These are phyloP conservation scores for Sedum album DNA, from an alignment of 164 flowering plant genomes.

Conservation along the genomic window DNA sequence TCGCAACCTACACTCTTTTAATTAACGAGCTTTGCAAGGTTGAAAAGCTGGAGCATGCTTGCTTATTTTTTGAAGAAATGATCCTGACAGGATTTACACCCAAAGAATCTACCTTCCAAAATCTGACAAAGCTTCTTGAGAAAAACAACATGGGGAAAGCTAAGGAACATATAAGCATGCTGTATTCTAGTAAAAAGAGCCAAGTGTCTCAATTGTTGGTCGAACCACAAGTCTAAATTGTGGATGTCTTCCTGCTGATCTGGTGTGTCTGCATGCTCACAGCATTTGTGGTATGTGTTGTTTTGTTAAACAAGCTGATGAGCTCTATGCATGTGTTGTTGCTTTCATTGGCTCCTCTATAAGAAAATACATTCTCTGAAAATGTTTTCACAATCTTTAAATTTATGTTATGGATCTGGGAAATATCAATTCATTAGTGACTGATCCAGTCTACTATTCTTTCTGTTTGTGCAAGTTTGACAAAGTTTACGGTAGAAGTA, in stretches of 20 bases:
- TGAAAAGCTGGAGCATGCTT: slow-evolving; percentile 43
- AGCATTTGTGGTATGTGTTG: not conserved
- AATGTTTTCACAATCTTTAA: too few relatives aligned
- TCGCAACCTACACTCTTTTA: slow-evolving; percentile 42
- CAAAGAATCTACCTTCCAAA: not conserved
- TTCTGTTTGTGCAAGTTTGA: too few relatives aligned
- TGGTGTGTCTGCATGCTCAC: not conserved
- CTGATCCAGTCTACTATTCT: too few relatives aligned
- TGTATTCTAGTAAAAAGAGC: not conserved
- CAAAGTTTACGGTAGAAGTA: too few relatives aligned
- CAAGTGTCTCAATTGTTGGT: not conserved
- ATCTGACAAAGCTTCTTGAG: not conserved
- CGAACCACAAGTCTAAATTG: not conserved
- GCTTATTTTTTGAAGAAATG: slow-evolving; percentile 48
- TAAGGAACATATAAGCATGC: not conserved
- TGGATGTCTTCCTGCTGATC: not conserved
- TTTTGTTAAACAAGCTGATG: slow-evolving; percentile 13
- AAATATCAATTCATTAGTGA: too few relatives aligned
- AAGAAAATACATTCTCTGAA: too few relatives aligned
- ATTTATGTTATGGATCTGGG: too few relatives aligned
- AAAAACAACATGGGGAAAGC: slow-evolving; percentile 3
- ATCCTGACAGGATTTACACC: slow-evolving; percentile 44
- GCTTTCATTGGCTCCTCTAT: too few relatives aligned
- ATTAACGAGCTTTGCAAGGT: slow-evolving; percentile 38
- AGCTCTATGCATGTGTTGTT: not conserved